Percentiles rank a stretch among this genome's conserved stretches.
Conservation (phyloP, 768 basidiomycete genomes). For the Termitomyces sp. region DNA sequence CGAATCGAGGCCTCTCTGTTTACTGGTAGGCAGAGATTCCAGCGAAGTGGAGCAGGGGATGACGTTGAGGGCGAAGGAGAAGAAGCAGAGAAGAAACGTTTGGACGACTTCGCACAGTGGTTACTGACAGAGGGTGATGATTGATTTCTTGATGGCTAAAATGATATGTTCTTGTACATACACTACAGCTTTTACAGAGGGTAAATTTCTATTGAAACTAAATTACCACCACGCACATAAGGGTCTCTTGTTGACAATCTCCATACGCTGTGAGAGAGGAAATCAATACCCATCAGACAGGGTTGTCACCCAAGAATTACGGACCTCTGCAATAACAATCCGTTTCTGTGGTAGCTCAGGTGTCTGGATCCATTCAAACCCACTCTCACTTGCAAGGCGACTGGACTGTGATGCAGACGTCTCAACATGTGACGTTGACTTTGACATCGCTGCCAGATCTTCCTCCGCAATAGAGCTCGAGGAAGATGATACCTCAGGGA, state of each 20-base stretch:
- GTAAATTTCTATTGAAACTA: conserved; percentile 14
- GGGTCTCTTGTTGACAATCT: conserved; percentile 65
- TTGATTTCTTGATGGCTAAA: neutral
- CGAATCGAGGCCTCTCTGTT: conserved; percentile 80
- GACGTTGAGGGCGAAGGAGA: conserved; percentile 60
- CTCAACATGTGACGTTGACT: conserved; percentile 72
- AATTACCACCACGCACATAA: conserved; percentile 69
- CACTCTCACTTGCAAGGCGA: conserved; percentile 32
- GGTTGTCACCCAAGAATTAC: neutral
- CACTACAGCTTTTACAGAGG: conserved; percentile 18
- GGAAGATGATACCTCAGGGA: conserved; percentile 52
- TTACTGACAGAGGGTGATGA: conserved; percentile 78
- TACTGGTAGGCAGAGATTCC: conserved; percentile 78
- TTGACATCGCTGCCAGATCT: conserved; percentile 70
- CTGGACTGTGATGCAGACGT: conserved; percentile 33
- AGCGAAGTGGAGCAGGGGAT: conserved; percentile 68
- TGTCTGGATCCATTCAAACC: conserved; percentile 45
- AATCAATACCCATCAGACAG: neutral
- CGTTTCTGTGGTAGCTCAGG: conserved; percentile 42
- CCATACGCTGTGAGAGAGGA: conserved; percentile 53
- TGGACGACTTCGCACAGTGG: conserved; percentile 90
- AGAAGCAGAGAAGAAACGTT: conserved; percentile 75
- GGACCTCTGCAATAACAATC: conserved; percentile 71
- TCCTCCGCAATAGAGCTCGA: conserved; percentile 63
- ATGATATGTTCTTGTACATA: conserved; percentile 16